Percentiles rank a stretch among this genome's conserved stretches.
Conservation (phyloP, 495 filamentous ascomycete genomes). For the Penicillium turbatum region DNA sequence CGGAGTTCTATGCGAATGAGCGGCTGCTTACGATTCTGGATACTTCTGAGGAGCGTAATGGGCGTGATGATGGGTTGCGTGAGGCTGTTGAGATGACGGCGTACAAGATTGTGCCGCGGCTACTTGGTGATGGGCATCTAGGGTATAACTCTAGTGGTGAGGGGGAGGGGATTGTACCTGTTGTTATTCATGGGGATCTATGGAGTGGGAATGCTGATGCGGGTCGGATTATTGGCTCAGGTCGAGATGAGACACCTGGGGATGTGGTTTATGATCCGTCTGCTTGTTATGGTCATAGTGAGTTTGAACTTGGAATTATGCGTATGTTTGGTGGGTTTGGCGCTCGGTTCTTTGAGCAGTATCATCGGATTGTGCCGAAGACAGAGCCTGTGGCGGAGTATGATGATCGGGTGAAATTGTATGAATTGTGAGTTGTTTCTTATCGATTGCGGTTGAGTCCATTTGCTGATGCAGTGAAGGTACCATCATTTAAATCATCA, state of each 20-base stretch:
- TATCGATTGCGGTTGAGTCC: background rate
- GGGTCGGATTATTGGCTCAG: constrained; percentile 54
- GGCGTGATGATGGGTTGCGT: constrained; percentile 56
- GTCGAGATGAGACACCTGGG: constrained; percentile 48
- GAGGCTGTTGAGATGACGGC: constrained; percentile 61
- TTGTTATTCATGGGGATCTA: constrained; percentile 83
- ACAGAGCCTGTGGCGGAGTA: constrained; percentile 80
- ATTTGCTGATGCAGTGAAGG: constrained; percentile 32
- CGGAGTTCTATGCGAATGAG: constrained; percentile 75
- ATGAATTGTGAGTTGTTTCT: constrained; percentile 65
- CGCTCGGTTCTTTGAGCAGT: constrained; percentile 64
- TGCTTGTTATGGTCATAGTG: constrained; percentile 75
- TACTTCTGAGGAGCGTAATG: constrained; percentile 56
- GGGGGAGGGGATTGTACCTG: constrained; percentile 57
- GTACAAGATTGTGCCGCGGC: constrained; percentile 58
- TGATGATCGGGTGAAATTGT: constrained; percentile 72
- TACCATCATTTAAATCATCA: constrained; percentile 91
- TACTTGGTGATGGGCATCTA: constrained; percentile 65
- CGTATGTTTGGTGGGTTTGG: constrained; percentile 93
- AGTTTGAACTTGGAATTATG: constrained; percentile 94
- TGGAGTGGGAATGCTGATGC: constrained; percentile 83
- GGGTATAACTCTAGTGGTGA: constrained; percentile 44
- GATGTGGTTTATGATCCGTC: constrained; percentile 85
- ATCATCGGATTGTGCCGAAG: constrained; percentile 68
- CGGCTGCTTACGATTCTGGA: constrained; percentile 61